Evolutionary conservation across 1,284 basidiomycete species (phyloP), one percentile per base, ranked within the genome.

Genomic region (Cystobasidium pallidum): DNA sequence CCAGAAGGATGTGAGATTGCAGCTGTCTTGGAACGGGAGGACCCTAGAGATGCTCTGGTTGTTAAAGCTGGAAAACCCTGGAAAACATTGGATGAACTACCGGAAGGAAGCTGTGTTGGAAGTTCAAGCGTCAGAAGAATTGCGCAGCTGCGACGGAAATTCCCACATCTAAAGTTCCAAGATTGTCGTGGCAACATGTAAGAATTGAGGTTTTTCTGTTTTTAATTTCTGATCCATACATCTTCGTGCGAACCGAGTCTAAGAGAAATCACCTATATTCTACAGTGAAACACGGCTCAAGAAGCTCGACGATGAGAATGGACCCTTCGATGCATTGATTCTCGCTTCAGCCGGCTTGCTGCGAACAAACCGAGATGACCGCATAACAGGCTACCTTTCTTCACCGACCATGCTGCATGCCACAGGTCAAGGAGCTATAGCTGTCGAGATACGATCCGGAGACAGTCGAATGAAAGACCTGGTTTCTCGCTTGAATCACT

Each of bases 401-500:
- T 81, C 81, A 3, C 86, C 91, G 3, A 86, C 85, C 1, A 84
- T 97, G 47, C 89, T 88, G 80, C 87, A 96, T 79, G 94, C 96
- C 8, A 94, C 99, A 73, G 91, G 93, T 0, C 95, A 99, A 83
- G 95, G 94, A 51, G 93, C 94, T 7, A 84, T 99, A 34, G 92
- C 84, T 0, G 85, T 98, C 62, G 96, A 99, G 82, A 88, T 95
- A 72, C 89, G 94, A 47, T 81, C 85, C 28, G 30, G 87, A 75
- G 92, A 95, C 80, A 78, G 80, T 0, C 85, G 85, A 72, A 84
- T 88, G 2, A 82, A 85, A 51, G 85, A 85, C 66, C 81, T 92
- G 13, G 88, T 92, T 78, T 83, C 85, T 51, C 83, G 83, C 24
- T 81, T 94, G 55, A 90, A 86, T 2, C 90, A 94, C 80, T 74